A percentile compares a stretch with the other conserved stretches of the same genome.
Conservation (phyloP, 73 alveolate species). For the Paramecium tetraurelia region DNA sequence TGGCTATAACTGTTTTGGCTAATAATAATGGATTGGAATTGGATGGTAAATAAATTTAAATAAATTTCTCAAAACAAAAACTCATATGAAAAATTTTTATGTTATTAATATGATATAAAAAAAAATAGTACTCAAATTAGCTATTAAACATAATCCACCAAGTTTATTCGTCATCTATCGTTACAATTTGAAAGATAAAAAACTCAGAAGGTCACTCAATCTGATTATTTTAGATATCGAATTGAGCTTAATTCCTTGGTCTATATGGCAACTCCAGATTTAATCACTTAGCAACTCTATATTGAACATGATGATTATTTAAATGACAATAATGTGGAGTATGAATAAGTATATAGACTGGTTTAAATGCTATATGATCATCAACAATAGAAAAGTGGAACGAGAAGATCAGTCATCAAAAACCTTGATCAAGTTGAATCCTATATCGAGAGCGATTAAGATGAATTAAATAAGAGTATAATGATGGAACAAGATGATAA, state of each 20-base stretch:
- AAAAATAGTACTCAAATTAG: not conserved
- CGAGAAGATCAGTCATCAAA: slow-evolving; percentile 18
- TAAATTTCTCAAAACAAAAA: slow-evolving; percentile 33
- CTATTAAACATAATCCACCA: not conserved
- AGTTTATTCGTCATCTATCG: not conserved
- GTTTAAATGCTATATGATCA: not conserved
- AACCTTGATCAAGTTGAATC: slow-evolving; percentile 35
- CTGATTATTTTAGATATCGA: not conserved
- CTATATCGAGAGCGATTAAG: not conserved
- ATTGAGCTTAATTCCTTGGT: not conserved
- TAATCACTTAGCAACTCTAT: not conserved
- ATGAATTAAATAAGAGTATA: slow-evolving; percentile 42
- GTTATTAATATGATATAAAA: not conserved
- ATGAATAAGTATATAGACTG: not conserved
- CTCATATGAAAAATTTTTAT: not conserved
- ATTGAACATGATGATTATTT: not conserved
- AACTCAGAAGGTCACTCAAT: not conserved
- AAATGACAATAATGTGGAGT: slow-evolving; percentile 22
- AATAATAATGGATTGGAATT: slow-evolving; percentile 23
- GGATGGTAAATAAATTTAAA: slow-evolving; percentile 13
- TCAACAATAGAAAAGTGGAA: slow-evolving; percentile 1
- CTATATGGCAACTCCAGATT: not conserved
- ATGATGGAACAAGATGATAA: not conserved
- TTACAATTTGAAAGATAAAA: not conserved
- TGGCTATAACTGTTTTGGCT: slow-evolving; percentile 45